phyloP scores from a whole-genome alignment of 1,284 basidiomycete genomes.

The Trichosporon inkin region DNA sequence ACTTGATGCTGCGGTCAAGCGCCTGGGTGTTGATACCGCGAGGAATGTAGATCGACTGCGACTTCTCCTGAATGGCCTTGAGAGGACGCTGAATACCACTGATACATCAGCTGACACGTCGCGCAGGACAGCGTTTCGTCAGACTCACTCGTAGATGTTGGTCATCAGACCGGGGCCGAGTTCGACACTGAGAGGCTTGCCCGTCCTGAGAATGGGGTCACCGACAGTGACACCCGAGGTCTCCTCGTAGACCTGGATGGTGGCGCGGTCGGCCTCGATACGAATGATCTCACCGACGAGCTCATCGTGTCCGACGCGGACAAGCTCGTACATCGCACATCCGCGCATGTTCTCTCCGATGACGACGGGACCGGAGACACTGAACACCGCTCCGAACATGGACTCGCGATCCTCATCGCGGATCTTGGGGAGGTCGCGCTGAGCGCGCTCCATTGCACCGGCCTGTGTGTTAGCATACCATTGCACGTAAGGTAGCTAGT shows the following conservation, averaged over 20 bases:
- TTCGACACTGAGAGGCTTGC: constrained; percentile 96
- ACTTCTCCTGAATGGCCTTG: constrained; percentile 90
- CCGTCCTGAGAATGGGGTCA: constrained; percentile 93
- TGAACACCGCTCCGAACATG: constrained; percentile 83
- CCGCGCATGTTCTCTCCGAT: constrained; percentile 95
- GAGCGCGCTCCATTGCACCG: constrained; percentile 85
- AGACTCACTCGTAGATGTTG: constrained; percentile 79
- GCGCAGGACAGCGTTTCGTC: constrained; percentile 6
- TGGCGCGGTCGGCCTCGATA: constrained; percentile 93
- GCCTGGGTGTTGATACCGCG: constrained; percentile 97
- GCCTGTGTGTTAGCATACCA: constrained; percentile 54
- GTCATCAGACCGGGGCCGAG: constrained; percentile 96
- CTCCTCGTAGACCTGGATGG: constrained; percentile 99
- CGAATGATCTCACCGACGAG: constrained; percentile 97
- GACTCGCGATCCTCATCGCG: constrained; percentile 84
- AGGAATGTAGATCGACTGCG: constrained; percentile 97
- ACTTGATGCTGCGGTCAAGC: constrained; percentile 79
- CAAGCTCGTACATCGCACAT: constrained; percentile 92
- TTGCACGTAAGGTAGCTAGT: not conserved
- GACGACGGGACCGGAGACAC: constrained; percentile 93
- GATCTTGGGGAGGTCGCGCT: constrained; percentile 77
- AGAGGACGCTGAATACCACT: constrained; percentile 85
- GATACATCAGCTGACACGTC: constrained; percentile 1
- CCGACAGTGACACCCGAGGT: constrained; percentile 97
- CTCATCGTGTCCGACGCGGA: constrained; percentile 93